Evolutionary conservation across 805 yeast genomes (phyloP).

Genomic region (Suhomyces emberorum): DNA sequence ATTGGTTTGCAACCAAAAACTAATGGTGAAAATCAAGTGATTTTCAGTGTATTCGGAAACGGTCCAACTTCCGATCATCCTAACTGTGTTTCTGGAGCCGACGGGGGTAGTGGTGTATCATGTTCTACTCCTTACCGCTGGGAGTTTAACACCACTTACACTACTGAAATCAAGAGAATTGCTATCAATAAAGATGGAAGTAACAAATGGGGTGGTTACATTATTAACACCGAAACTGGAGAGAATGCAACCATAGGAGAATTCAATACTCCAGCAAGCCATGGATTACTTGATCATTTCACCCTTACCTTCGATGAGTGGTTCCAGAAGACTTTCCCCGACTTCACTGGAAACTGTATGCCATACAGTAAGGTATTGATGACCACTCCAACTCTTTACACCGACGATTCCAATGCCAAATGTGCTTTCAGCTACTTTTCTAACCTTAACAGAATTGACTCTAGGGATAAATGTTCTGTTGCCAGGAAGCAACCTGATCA

Average conservation of each 20-base stretch:
- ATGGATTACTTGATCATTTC: not conserved
- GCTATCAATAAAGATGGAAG: conserved; percentile 2
- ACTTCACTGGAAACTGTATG: not conserved
- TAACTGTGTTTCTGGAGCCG: conserved; percentile 8
- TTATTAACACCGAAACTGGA: conserved; percentile 1
- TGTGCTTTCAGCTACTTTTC: too few species aligned
- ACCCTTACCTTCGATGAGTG: not conserved
- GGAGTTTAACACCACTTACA: conserved; percentile 4
- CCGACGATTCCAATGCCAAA: too few species aligned
- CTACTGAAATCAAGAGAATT: not conserved
- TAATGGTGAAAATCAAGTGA: not conserved
- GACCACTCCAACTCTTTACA: too few species aligned
- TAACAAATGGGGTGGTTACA: conserved; percentile 1
- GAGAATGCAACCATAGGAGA: not conserved
- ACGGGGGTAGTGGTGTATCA: conserved; percentile 4
- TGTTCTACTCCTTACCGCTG: conserved; percentile 4
- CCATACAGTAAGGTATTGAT: conserved; percentile 1
- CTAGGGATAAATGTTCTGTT: too few species aligned
- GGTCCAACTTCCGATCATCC: not conserved
- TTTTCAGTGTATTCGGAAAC: conserved; percentile 7
- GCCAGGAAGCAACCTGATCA: too few species aligned
- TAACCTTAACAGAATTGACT: too few species aligned
- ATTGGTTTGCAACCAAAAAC: conserved; percentile 4
- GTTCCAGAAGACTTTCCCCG: not conserved
- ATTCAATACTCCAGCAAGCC: not conserved